Evolutionary conservation across 345 rosid genomes (phyloP), one percentile per base, ranked within the genome.

Genomic region (Geranium brycei): DNA sequence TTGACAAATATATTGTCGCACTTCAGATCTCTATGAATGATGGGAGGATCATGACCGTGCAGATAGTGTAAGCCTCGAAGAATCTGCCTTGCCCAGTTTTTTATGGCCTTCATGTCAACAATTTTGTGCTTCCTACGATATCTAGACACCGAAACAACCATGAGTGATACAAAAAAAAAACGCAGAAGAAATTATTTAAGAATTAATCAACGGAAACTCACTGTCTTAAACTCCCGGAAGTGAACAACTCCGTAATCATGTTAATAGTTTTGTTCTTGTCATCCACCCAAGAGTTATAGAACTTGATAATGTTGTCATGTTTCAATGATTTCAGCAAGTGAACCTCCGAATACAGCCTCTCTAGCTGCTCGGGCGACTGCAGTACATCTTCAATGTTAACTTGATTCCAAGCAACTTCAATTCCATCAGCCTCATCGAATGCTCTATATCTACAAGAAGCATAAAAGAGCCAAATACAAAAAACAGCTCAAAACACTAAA

Each of bases 331-430:
- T 85, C 32, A 89, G 75, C 31, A 89, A 75, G 77, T 85, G 85
- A 71, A 87, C 91, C 80, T 89, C 96, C 4, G 89, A 86, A 57
- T 87, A 89, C 4, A 89, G 73, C 69, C 84, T 78, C 70, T 87
- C 93, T 38, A 89, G 79, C 76, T 83, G 87, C 65, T 81, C 85
- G 51, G 91, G 85, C 62, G 87, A 75, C 81, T 87, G 93, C 81
- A 89, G 57, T 3, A 81, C 85, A 71, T 89, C 93, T 70, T 89
- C 91, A 31, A 89, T 75, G 62, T 75, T 66, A 38, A 87, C 84
- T 72, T 80, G 87, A 78, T 87, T 89, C 96, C 96, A 89, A 32
- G 96, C 96, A 61, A 87, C 93, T 71, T 89, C 95, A 57, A 89
- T 85, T 47, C 96, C 96, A 68, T 86, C 78, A 64, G 80, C 78